Conservation (phyloP, 768 basidiomycete species). For the Termitomyces sp. region DNA sequence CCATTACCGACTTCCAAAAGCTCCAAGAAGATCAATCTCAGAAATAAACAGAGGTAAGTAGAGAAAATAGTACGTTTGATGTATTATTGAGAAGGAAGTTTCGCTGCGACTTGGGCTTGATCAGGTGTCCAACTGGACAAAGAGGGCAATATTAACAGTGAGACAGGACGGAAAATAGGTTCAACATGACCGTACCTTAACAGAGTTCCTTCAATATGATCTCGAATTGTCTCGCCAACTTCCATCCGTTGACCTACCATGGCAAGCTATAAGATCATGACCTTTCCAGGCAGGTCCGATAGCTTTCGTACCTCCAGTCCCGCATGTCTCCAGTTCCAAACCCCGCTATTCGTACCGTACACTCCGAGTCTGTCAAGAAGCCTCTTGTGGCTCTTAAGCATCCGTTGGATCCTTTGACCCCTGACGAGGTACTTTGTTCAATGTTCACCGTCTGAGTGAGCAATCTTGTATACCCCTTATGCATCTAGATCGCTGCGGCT, state of each 20-base stretch:
- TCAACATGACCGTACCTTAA: neutral
- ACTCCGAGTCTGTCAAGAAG: slow-evolving; percentile 10
- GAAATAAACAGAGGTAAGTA: neutral
- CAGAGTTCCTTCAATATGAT: neutral
- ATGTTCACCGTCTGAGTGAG: neutral
- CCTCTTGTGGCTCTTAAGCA: slow-evolving; percentile 33
- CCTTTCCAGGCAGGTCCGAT: neutral
- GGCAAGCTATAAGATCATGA: neutral
- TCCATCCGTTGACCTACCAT: neutral
- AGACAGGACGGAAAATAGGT: neutral
- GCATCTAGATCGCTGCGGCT: slow-evolving; percentile 55
- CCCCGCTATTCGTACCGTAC: slow-evolving; percentile 14
- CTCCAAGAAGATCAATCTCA: no score
- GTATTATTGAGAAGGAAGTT: no score
- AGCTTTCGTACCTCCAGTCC: slow-evolving; percentile 11
- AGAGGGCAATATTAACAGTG: neutral
- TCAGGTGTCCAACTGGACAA: neutral
- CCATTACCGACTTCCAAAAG: no score
- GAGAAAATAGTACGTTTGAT: no score
- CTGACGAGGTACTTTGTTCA: slow-evolving; percentile 47
- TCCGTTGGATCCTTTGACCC: slow-evolving; percentile 62
- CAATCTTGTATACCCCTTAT: neutral
- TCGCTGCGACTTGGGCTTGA: neutral
- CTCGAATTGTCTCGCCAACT: neutral
- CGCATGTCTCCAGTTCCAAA: slow-evolving; percentile 15